Evolutionary conservation across 1,284 basidiomycete species (phyloP), one percentile per base, ranked within the genome.

Genomic region (Ceratorhiza oryzae-sativae): DNA sequence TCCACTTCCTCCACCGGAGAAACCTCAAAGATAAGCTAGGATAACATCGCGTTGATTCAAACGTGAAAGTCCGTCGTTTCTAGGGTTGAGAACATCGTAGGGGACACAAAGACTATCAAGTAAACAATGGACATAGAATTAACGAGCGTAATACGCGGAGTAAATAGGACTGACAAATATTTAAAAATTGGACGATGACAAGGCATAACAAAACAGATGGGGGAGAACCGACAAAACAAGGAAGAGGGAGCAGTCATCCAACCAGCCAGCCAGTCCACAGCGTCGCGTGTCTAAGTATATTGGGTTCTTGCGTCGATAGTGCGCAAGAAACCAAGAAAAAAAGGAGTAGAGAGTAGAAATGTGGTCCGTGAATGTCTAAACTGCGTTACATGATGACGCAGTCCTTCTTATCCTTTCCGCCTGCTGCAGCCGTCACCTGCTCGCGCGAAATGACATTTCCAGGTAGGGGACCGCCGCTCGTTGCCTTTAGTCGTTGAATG

Each of bases 301-400:
- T 18, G 42, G 4, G 27, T 45, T 48, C 30, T 51, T 23, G 65
- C 39, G 65, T 42, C n/a, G 56, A 56, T 56, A 13, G 32, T 20
- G 20, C 10, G 34, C 20, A 36, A 18, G 34, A 20, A n/a, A 25
- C 18, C n/a, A 23, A 15, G 39, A 46, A 25, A 15, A 20, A 27
- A 4, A 34, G 20, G 36, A 34, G n/a, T 48, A 18, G 6, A 62
- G 12, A n/a, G 46, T 63, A 32, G 36, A 32, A 63, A 20, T n/a
- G 46, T 1, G 2, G 62, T 53, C 34, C 32, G 34, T 41, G n/a
- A 41, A 53, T 53, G 62, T 51, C 62, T 51, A 13, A 42, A 45
- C 20, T 27, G 12, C 51, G 34, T 77, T 72, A 95, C 93, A 95
- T 95, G 78, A 95, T 89, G 49, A 93, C 81, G 79, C 93, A 95